Conservation (phyloP, 1,284 basidiomycete species). For the Naganishia cerealis region DNA sequence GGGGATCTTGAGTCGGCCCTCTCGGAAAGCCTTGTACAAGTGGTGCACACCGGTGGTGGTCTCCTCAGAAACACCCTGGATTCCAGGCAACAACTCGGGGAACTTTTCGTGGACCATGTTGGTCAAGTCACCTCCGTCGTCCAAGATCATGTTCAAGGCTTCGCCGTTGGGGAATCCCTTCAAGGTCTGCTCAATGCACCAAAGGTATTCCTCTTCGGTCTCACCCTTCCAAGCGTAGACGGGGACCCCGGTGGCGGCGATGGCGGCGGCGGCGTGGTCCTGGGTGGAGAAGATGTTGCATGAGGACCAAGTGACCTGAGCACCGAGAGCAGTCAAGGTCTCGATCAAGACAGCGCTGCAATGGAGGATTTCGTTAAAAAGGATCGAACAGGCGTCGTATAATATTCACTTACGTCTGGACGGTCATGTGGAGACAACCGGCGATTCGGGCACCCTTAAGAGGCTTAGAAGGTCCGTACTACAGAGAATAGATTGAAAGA, state of each 20-base stretch:
- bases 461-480: slow-evolving; percentile 81
- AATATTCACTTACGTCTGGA: slow-evolving; percentile 65
- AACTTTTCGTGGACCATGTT: slow-evolving; percentile 93
- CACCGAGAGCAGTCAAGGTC: slow-evolving; percentile 89
- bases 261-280: slow-evolving; percentile 97
- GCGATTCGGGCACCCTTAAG: slow-evolving; percentile 94
- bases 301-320: slow-evolving; percentile 98
- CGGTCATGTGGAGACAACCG: slow-evolving; percentile 97
- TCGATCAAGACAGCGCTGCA: slow-evolving; percentile 81
- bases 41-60: slow-evolving; percentile 99
- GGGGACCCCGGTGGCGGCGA: slow-evolving; percentile 95
- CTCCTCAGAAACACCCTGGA: slow-evolving; percentile 95
- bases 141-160: slow-evolving; percentile 97
- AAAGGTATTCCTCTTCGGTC: slow-evolving; percentile 97
- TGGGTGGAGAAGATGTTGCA: slow-evolving; percentile 99
- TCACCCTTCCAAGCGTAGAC: slow-evolving; percentile 99
- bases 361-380: background rate
- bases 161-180: slow-evolving; percentile 68
- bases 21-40: slow-evolving; percentile 94
- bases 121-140: slow-evolving; percentile 98
- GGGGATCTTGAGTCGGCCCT: slow-evolving; percentile 92
- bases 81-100: slow-evolving; percentile 79
- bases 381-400: background rate
- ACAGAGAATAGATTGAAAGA: slow-evolving; percentile 30
- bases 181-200: slow-evolving; percentile 97